These are phyloP conservation scores for Fragaria ananassa DNA, from an alignment of 306 rosid species.

Conservation along the genomic window DNA sequence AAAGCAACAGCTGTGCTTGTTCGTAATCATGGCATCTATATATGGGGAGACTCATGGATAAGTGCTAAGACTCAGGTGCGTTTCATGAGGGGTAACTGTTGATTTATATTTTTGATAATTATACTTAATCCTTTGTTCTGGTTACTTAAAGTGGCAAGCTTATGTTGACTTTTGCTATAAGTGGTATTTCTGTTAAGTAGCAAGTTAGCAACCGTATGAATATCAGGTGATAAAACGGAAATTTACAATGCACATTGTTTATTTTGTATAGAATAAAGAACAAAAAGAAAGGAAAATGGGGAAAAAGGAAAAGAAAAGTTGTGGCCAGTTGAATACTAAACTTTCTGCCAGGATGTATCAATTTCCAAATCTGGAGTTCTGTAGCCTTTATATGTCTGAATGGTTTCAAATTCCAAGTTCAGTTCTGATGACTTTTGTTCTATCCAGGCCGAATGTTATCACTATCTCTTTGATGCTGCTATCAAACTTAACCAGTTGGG, in stretches of 20 bases:
- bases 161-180: background rate
- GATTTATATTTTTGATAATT: background rate
- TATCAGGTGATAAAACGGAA: background rate
- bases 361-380: background rate
- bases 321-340: no score
- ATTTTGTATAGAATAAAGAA: background rate
- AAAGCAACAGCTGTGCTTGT: constrained; percentile 97
- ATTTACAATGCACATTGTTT: background rate
- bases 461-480: constrained; percentile 92
- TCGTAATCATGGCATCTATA: constrained; percentile 90
- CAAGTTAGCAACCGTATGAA: background rate
- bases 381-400: background rate
- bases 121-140: background rate
- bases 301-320: background rate
- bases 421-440: constrained; percentile 23
- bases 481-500: constrained; percentile 84
- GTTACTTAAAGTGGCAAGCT: background rate
- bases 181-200: background rate
- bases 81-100: background rate
- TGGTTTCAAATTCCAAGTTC: constrained; percentile 21
- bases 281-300: background rate
- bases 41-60: constrained; percentile 99
- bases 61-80: constrained; percentile 91
- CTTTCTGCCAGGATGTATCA: background rate
- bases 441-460: constrained; percentile 82